Evolutionary conservation across 1,284 basidiomycete species (phyloP).

Genomic region (Cutaneotrichosporon dermatis): DNA sequence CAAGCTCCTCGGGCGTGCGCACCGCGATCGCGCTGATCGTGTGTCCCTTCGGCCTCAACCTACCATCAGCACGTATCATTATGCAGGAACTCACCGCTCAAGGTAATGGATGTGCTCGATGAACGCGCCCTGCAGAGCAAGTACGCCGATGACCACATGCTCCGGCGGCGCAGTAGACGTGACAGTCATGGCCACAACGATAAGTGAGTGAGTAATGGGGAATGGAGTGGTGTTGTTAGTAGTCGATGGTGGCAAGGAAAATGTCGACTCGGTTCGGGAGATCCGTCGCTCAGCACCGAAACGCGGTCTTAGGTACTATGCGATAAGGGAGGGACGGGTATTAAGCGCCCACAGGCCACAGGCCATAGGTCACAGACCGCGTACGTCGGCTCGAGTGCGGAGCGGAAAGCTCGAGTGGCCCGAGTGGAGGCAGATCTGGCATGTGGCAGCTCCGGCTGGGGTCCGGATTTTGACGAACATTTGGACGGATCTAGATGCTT

Average conservation of each 20-base stretch:
- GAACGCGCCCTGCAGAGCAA: conserved; percentile 89
- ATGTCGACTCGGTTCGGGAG: not conserved
- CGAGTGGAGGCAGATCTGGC: no score
- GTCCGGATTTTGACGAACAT: no score
- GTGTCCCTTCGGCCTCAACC: conserved; percentile 13
- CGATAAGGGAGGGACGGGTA: no score
- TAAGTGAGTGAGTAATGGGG: not conserved
- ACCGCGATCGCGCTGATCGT: conserved; percentile 54
- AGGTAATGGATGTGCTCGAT: conserved; percentile 64
- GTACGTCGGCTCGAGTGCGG: no score
- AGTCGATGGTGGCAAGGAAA: not conserved
- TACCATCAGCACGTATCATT: no score
- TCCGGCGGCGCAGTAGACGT: not conserved
- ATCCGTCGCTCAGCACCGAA: not conserved
- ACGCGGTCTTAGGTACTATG: no score
- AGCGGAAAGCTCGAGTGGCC: no score
- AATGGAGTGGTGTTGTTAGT: not conserved
- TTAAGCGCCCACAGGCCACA: no score
- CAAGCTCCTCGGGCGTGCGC: conserved; percentile 70
- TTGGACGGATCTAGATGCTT: no score
- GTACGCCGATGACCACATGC: conserved; percentile 15
- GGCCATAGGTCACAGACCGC: no score
- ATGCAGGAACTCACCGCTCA: conserved; percentile 27
- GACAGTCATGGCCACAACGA: not conserved
- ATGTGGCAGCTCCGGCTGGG: no score